A percentile compares a stretch with the other conserved stretches of the same genome.
phyloP scores from a whole-genome alignment of 225 moss, liverwort and hornwort genomes.

The Polytrichum formosum region DNA sequence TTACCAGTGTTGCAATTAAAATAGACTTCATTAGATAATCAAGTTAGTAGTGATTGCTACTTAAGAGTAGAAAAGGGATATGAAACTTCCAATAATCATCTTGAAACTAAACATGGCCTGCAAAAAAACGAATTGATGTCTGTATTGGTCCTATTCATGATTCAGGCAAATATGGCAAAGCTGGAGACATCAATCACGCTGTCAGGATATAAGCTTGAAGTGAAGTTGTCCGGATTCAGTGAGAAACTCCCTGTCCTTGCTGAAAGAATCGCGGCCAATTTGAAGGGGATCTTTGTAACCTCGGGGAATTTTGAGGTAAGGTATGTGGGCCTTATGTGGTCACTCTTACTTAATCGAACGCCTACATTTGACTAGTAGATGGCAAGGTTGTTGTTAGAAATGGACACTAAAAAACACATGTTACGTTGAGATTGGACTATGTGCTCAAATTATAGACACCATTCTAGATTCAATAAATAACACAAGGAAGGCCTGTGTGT shows the following conservation, averaged over 20 bases:
- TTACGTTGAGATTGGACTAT: too few relatives aligned
- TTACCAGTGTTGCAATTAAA: too few relatives aligned
- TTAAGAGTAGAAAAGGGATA: not conserved
- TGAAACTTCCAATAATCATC: not conserved
- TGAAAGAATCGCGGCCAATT: conserved; percentile 48
- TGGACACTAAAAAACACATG: too few relatives aligned
- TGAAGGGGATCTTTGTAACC: conserved; percentile 41
- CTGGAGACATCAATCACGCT: conserved; percentile 59
- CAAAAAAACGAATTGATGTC: not conserved
- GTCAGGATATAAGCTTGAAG: conserved; percentile 61
- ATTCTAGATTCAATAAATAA: too few relatives aligned
- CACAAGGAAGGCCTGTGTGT: too few relatives aligned
- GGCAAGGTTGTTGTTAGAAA: too few relatives aligned
- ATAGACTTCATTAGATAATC: not conserved
- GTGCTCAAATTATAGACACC: too few relatives aligned
- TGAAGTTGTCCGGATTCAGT: conserved; percentile 79
- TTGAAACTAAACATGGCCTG: not conserved
- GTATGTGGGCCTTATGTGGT: not conserved
- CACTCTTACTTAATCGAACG: not conserved
- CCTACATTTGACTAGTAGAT: too few relatives aligned
- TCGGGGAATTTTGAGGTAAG: conserved; percentile 57
- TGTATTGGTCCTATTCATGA: not conserved
- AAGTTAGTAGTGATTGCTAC: not conserved
- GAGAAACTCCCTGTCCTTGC: conserved; percentile 81
- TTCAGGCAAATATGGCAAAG: conserved; percentile 74